Base-by-base conservation (phyloP, 768 basidiomycete species). In the Lentinula sp. region DNA sequence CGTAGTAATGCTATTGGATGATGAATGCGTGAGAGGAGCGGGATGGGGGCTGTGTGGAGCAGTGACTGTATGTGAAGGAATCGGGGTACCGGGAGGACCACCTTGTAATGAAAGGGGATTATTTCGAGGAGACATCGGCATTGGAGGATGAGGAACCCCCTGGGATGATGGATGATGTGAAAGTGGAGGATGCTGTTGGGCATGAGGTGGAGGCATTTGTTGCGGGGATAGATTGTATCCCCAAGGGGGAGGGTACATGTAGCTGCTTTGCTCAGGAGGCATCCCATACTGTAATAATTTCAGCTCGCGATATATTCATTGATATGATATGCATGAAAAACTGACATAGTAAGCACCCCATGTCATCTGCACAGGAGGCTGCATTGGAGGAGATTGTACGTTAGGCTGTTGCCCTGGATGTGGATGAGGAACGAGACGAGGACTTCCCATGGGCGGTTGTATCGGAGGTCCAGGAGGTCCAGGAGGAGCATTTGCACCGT, bases 41-140 rank as follows among this genome's bases (percentile, higher is more conserved):
- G 80, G 75, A 65, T 78, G 81, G 16, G 78, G 74, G 11, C 77
- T 74, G 65, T 83, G 81, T 5, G 76, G 67, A 51, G 74, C 69
- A 9, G 86, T 82, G 37, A 80, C 70, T 16, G 88, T 81, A 60
- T 87, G 88, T 2, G 83, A 59, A 59, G 82, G 75, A 1, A 85
- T 88, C n/a, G 90, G 88, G 1, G 89, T 91, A 34, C 82, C 83
- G 11, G 88, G 59, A 23, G 59, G 85, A 4, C 74, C 55, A 15
- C 40, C 70, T 65, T 83, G 85, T 16, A 88, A 67, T 53, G 67
- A 74, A 11, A 75, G 76, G 53, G 81, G 77, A 37, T 78, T 81
- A 66, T 81, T 85, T 64, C 87, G 83, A 40, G 89, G 88, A 15
- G 89, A 90, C 78, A 91, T 83, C 4, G 87, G 78, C 72, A 86